Conservation (phyloP, 2,329 filamentous ascomycete species). For the Fusarium sambucinum region DNA sequence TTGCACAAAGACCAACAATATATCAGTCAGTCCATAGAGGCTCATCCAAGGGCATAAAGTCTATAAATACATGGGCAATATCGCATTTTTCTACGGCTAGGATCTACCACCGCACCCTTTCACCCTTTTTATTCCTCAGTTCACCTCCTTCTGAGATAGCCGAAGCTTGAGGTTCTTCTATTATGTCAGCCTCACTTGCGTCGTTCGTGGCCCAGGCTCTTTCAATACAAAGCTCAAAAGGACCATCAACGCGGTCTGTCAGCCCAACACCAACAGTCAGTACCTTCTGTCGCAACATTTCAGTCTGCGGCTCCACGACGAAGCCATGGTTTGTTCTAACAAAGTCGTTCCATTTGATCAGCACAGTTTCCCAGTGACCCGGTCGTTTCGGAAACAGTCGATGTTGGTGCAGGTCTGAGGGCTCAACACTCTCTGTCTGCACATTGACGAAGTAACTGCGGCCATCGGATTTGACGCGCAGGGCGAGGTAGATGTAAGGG, state of each 20-base stretch:
- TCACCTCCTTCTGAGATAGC: conserved; percentile 43
- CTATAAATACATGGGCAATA: conserved; percentile 19
- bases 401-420: conserved; percentile 97
- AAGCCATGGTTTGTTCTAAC: conserved; percentile 94
- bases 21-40: not conserved
- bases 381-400: conserved; percentile 81
- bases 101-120: conserved; percentile 55
- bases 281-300: conserved; percentile 88
- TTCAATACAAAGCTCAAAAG: conserved; percentile 88
- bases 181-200: conserved; percentile 45
- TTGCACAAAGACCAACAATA: conserved; percentile 29
- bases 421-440: conserved; percentile 92
- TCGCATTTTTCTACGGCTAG: not conserved
- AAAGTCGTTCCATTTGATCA: conserved; percentile 92
- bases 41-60: conserved; percentile 11
- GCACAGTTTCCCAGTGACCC: conserved; percentile 94
- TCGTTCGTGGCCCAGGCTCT: conserved; percentile 90
- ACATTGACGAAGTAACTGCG: conserved; percentile 95
- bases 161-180: conserved; percentile 31
- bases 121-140: conserved; percentile 55
- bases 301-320: conserved; percentile 91
- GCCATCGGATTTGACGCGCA: conserved; percentile 91
- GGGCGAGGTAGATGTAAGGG: conserved; percentile 85
- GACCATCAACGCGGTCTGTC: conserved; percentile 88
- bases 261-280: conserved; percentile 87